Base-by-base conservation (phyloP, 2,329 filamentous ascomycete genomes). In the Colletotrichum sp. region DNA sequence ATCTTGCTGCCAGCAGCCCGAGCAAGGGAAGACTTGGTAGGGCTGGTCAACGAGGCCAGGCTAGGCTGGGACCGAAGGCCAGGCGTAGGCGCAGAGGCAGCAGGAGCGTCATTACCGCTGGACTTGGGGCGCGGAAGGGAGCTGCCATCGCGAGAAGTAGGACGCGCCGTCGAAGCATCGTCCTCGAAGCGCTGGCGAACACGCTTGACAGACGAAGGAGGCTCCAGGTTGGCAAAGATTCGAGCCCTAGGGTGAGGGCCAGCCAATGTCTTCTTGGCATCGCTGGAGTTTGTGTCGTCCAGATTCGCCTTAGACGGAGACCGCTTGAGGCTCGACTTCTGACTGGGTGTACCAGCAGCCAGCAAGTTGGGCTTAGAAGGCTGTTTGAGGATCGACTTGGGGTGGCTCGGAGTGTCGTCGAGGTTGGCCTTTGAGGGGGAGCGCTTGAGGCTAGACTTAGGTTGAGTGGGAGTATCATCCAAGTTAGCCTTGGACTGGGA, bases 1-100 rank as follows among this genome's bases (percentile, higher is more conserved):
- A 88, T 87, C 80, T 91, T 92, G 69, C 86, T 85, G 78, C 88
- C 92, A 71, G 89, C 85, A 63, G 89, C 86, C 59, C 93, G 92
- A 39, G 92, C 91, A 68, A 95, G 84, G 1, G 94, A 95, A 9
- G 95, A 88, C 83, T 95, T 95, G 10, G 95, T 97, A 0, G 96
- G 95, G 7, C 95, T 98, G 84, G 93, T 91, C 34, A 96, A 87
- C 75, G 88, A 92, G 77, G 88, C 87, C 76, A 88, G 85, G 77
- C 90, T 88, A 10, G 89, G 85, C 71, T 89, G 86, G 1, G 88
- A 84, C 30, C 87, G 88, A 26, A 88, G 81, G 18, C 82, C 80
- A 55, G 59, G 30, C 18, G 18, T 21, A 21, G 59, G n/a, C 30
- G 59, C 30, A 34, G 59, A 63, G 21, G 28, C 59, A 24, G 75